A percentile compares a stretch with the other conserved stretches of the same genome.
These are phyloP conservation scores for Neurospora africana DNA, from an alignment of 495 filamentous ascomycete genomes.

Conservation along the genomic window DNA sequence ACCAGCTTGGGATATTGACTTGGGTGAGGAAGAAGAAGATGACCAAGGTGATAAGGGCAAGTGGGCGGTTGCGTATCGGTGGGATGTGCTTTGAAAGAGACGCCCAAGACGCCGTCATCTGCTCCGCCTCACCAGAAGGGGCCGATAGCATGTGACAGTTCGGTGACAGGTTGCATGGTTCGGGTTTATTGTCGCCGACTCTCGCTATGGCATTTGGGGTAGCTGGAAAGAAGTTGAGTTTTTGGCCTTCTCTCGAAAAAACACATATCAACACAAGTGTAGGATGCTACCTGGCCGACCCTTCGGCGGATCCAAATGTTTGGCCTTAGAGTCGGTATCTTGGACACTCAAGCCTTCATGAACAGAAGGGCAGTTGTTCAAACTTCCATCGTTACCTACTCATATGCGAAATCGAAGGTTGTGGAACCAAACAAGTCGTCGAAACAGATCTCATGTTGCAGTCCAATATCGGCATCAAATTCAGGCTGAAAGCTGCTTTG, in stretches of 20 bases:
- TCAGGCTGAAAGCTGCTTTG: not conserved
- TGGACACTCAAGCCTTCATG: not conserved
- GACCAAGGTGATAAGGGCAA: conserved; percentile 3
- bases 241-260: not conserved
- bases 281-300: not conserved
- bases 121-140: not conserved
- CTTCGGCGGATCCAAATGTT: not conserved
- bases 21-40: conserved; percentile 15
- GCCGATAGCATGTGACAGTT: not conserved
- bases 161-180: not conserved
- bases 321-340: not conserved
- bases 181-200: not conserved
- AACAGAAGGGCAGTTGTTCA: not conserved
- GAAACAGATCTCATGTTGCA: not conserved
- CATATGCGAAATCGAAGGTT: not conserved
- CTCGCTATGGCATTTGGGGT: not conserved
- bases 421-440: not conserved
- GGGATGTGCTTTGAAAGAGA: conserved; percentile 16
- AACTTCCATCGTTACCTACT: not conserved
- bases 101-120: not conserved
- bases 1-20: conserved; percentile 34
- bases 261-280: not conserved
- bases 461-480: not conserved
- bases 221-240: not conserved
- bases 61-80: conserved; percentile 38